Evolutionary conservation across 768 basidiomycete species (phyloP).

Genomic region (Lactarius hatsudake): DNA sequence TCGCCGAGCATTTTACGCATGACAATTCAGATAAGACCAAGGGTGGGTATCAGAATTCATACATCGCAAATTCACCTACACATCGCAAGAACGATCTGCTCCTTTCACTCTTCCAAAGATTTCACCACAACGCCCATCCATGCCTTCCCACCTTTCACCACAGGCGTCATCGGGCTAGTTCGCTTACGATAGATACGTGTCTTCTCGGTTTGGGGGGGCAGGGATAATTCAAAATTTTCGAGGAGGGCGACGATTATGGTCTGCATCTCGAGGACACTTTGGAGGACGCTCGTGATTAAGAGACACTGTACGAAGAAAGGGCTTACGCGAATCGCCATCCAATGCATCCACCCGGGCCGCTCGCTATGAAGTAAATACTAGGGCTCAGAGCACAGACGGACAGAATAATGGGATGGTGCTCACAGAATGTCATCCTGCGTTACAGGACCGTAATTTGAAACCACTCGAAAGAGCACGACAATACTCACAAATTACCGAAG

Average conservation of each 20-base stretch:
- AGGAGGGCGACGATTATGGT: not conserved
- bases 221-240: conserved; percentile 15
- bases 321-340: conserved; percentile 17
- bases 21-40: no score
- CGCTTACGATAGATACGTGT: conserved; percentile 11
- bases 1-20: no score
- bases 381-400: not conserved
- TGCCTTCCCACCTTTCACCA: no score
- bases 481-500: not conserved
- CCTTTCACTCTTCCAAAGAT: not conserved
- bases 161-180: not conserved
- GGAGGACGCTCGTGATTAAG: not conserved
- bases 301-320: not conserved
- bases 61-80: not conserved
- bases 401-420: not conserved
- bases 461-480: not conserved
- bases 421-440: conserved; percentile 11
- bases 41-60: no score
- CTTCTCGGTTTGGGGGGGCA: conserved; percentile 9
- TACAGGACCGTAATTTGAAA: not conserved
- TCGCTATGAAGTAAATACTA: not conserved
- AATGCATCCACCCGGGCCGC: not conserved
- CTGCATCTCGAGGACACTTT: conserved; percentile 8
- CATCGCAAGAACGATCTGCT: not conserved
- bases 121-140: conserved; percentile 16